Evolutionary conservation across 192 early-diverging fungal genomes (phyloP).

Genomic region (Funneliformis geosporum): DNA sequence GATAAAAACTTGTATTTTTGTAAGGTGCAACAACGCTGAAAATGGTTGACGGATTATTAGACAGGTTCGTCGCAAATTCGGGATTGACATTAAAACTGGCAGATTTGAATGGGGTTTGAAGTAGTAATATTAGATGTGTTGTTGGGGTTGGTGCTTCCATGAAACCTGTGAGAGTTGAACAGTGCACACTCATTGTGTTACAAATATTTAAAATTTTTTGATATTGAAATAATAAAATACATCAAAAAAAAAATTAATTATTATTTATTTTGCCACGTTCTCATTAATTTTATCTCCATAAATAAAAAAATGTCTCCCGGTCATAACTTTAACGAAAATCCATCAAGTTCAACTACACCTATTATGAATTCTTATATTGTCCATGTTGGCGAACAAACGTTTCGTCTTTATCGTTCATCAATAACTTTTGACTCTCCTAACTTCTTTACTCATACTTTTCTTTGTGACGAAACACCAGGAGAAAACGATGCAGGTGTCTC

Average conservation of each 20-base stretch:
- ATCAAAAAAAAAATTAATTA: background rate
- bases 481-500: background rate
- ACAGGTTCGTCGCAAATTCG: background rate
- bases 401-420: slow-evolving; percentile 27
- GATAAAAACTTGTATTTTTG: no score
- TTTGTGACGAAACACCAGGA: slow-evolving; percentile 10
- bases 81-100: background rate
- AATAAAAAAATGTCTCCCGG: slow-evolving; percentile 11
- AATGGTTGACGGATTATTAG: background rate
- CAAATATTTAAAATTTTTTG: background rate
- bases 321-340: slow-evolving; percentile 6
- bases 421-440: slow-evolving; percentile 30
- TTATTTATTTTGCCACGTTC: background rate
- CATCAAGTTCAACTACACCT: background rate
- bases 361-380: slow-evolving; percentile 32
- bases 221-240: no score
- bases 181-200: no score
- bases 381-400: slow-evolving; percentile 27
- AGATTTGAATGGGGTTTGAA: background rate
- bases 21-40: background rate
- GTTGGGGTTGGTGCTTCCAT: background rate
- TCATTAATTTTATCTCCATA: background rate
- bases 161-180: background rate
- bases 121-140: background rate
- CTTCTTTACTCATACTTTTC: slow-evolving; percentile 27